Evolutionary conservation across 306 rosid genomes (phyloP).

Genomic region (Acacia acuminata): DNA sequence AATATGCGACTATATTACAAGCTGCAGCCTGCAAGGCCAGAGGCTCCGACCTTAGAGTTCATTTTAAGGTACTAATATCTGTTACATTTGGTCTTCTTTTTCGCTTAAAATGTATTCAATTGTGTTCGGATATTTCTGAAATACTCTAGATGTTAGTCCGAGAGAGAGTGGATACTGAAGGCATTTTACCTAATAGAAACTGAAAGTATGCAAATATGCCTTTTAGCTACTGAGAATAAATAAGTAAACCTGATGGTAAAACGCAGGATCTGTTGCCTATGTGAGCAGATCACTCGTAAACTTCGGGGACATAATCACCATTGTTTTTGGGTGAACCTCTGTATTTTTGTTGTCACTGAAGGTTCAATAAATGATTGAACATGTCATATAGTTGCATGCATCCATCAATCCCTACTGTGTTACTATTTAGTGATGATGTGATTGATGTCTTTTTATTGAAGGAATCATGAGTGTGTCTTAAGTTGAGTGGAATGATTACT

Average conservation of each 20-base stretch:
- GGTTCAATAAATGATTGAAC: slow-evolving; percentile 73
- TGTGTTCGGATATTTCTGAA: background rate
- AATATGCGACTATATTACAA: background rate
- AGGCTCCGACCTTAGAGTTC: slow-evolving; percentile 89
- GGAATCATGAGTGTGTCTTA: background rate
- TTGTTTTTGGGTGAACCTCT: slow-evolving; percentile 79
- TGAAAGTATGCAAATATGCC: background rate
- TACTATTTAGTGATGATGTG: background rate
- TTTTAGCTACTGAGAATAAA: background rate
- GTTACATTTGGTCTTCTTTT: background rate
- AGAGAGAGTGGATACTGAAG: background rate
- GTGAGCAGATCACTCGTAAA: slow-evolving; percentile 49
- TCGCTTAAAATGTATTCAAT: background rate
- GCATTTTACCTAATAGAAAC: background rate
- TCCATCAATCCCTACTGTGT: no score
- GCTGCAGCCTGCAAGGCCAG: slow-evolving; percentile 95
- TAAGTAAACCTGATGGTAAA: slow-evolving; percentile 25
- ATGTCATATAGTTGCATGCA: background rate
- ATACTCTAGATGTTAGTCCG: background rate
- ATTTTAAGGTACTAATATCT: slow-evolving; percentile 68
- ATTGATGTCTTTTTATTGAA: background rate
- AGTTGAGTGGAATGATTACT: background rate
- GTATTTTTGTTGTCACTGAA: slow-evolving; percentile 37
- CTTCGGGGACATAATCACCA: slow-evolving; percentile 52
- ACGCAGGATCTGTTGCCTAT: slow-evolving; percentile 46